Percentiles rank a stretch among this genome's conserved stretches.
Evolutionary conservation across 768 basidiomycete genomes (phyloP).

Genomic region (Lentinula lateritia): DNA sequence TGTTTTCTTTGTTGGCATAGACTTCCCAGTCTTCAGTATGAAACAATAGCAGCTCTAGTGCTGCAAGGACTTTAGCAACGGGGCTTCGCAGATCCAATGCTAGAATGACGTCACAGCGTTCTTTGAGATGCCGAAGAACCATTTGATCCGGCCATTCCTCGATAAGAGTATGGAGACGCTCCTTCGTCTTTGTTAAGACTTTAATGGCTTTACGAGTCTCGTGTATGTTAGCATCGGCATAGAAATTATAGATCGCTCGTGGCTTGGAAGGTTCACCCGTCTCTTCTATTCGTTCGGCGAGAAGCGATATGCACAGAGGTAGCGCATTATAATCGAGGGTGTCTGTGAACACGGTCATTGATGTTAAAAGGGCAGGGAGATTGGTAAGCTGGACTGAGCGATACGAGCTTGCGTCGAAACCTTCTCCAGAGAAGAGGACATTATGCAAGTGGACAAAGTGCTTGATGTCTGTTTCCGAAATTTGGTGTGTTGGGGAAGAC

Average conservation of each 20-base stretch:
- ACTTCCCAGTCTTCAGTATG: conserved; percentile 96
- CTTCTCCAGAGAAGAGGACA: conserved; percentile 26
- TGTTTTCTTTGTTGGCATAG: conserved; percentile 90
- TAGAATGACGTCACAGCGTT: conserved; percentile 64
- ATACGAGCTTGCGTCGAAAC: background rate
- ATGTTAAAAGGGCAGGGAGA: conserved; percentile 22
- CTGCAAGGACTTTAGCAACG: conserved; percentile 75
- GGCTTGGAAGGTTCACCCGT: conserved; percentile 20
- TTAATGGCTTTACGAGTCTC: conserved; percentile 61
- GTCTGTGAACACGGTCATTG: conserved; percentile 22
- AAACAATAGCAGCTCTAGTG: conserved; percentile 77
- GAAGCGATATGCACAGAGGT: conserved; percentile 44
- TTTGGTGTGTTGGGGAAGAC: conserved; percentile 16
- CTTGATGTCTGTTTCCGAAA: conserved; percentile 28
- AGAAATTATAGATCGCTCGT: conserved; percentile 60
- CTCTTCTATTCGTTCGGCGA: conserved; percentile 34
- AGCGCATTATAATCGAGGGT: conserved; percentile 47
- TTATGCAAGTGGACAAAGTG: conserved; percentile 46
- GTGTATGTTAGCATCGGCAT: conserved; percentile 65
- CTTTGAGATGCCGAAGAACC: conserved; percentile 82
- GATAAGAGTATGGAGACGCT: conserved; percentile 51
- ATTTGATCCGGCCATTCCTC: conserved; percentile 96
- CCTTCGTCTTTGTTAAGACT: conserved; percentile 44
- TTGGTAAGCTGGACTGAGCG: conserved; percentile 3
- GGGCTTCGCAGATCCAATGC: conserved; percentile 59